phyloP scores from a whole-genome alignment of 2,329 filamentous ascomycete species.

The Blastomyces percursus region DNA sequence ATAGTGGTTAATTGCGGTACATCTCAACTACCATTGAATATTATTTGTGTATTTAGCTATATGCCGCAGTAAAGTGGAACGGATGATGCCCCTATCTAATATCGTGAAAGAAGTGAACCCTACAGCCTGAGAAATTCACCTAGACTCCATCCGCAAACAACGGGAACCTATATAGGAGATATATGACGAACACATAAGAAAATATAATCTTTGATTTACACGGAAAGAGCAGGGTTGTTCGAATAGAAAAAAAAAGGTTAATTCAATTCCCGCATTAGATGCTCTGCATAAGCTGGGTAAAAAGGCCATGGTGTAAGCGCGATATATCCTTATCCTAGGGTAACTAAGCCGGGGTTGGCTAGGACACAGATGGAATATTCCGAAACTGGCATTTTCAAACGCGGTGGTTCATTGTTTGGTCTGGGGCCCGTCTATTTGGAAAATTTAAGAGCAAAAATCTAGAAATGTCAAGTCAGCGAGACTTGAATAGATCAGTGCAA shows the following conservation, averaged over 20 bases:
- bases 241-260: conserved; percentile 68
- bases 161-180: background rate
- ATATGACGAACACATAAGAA: background rate
- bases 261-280: too few species aligned
- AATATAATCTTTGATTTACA: conserved; percentile 49
- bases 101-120: too few species aligned
- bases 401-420: conserved; percentile 5
- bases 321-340: background rate
- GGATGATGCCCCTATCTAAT: too few species aligned
- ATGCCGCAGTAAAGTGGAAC: too few species aligned
- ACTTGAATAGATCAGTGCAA: background rate
- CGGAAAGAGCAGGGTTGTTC: conserved; percentile 52
- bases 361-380: conserved; percentile 36
- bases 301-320: too few species aligned
- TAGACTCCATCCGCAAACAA: background rate
- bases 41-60: too few species aligned
- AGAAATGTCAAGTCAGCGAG: conserved; percentile 5
- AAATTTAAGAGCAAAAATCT: background rate
- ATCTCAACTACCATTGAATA: too few species aligned
- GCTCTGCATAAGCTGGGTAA: too few species aligned
- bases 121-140: too few species aligned
- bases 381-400: conserved; percentile 22
- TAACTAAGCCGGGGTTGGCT: background rate
- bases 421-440: background rate
- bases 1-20: too few species aligned